phyloP scores from a whole-genome alignment of 2,329 filamentous ascomycete genomes.

The Calonectria montana region DNA sequence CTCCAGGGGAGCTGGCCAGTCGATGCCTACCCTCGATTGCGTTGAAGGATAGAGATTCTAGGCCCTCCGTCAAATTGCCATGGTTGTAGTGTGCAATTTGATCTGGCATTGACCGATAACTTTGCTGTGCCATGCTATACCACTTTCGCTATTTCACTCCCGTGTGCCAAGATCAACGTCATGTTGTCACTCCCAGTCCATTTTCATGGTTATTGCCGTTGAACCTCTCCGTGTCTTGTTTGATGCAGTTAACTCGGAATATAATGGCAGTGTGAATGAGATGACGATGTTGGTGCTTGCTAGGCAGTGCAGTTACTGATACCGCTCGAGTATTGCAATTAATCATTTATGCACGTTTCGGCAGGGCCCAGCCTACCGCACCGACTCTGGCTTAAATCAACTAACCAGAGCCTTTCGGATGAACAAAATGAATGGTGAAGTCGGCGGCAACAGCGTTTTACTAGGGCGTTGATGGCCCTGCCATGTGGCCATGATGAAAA shows the following conservation, averaged over 20 bases:
- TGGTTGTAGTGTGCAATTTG: constrained; percentile 32
- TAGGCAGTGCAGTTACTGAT: neutral
- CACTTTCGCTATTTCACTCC: neutral
- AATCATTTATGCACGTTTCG: neutral
- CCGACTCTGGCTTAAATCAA: constrained; percentile 9
- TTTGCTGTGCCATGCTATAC: constrained; percentile 6
- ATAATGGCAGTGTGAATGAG: neutral
- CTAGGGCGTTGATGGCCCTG: constrained; percentile 30
- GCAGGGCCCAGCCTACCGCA: neutral
- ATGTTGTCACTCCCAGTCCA: neutral
- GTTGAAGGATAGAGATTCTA: constrained; percentile 39
- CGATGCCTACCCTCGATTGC: constrained; percentile 20
- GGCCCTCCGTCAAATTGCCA: constrained; percentile 36
- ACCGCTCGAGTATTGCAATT: neutral
- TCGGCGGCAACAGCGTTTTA: constrained; percentile 18
- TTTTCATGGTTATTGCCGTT: neutral
- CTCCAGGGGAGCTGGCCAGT: constrained; percentile 27
- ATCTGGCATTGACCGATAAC: constrained; percentile 15
- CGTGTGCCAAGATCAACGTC: neutral
- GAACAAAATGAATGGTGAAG: constrained; percentile 28
- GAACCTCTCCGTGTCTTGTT: neutral
- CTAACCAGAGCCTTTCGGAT: constrained; percentile 11
- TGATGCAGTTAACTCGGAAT: neutral
- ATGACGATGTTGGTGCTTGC: neutral
- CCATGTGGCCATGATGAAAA: constrained; percentile 33